Evolutionary conservation across 225 moss, liverwort and hornwort species (phyloP).

Genomic region (Ulota crispa): DNA sequence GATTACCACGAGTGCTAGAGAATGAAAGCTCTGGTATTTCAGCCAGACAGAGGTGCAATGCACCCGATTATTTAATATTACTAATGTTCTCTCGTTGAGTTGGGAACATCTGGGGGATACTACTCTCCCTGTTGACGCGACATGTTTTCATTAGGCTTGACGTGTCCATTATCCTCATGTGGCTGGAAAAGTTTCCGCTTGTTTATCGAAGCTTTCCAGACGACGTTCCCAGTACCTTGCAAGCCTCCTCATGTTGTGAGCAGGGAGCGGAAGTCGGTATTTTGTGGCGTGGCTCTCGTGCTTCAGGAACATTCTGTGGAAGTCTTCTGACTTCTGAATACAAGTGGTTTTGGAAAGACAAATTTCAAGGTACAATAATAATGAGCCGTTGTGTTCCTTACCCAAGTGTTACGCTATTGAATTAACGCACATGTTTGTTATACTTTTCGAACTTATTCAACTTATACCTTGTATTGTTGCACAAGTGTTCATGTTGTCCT

Average conservation of each 20-base stretch:
- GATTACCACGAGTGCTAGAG: constrained; percentile 24
- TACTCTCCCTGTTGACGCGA: constrained; percentile 1
- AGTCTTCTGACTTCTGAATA: background rate
- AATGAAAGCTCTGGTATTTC: constrained; percentile 37
- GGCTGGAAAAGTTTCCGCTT: background rate
- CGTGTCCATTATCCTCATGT: background rate
- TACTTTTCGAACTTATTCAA: too few relatives aligned
- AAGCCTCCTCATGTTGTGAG: background rate
- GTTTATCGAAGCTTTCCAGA: background rate
- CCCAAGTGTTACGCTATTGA: background rate
- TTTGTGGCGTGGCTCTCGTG: background rate
- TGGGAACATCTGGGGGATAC: constrained; percentile 27
- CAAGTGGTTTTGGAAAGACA: background rate
- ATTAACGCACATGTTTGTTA: too few relatives aligned
- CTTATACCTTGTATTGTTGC: too few relatives aligned
- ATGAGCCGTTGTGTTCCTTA: background rate
- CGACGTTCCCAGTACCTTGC: background rate
- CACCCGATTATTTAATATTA: constrained; percentile 42
- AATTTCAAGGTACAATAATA: background rate
- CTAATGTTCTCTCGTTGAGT: constrained; percentile 39
- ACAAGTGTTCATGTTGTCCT: too few relatives aligned
- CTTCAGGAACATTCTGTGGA: background rate
- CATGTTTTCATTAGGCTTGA: background rate
- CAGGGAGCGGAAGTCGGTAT: background rate
- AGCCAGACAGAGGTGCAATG: constrained; percentile 30